Evolutionary conservation across 2,329 filamentous ascomycete genomes (phyloP).

Genomic region (Ophiobolus disseminans): DNA sequence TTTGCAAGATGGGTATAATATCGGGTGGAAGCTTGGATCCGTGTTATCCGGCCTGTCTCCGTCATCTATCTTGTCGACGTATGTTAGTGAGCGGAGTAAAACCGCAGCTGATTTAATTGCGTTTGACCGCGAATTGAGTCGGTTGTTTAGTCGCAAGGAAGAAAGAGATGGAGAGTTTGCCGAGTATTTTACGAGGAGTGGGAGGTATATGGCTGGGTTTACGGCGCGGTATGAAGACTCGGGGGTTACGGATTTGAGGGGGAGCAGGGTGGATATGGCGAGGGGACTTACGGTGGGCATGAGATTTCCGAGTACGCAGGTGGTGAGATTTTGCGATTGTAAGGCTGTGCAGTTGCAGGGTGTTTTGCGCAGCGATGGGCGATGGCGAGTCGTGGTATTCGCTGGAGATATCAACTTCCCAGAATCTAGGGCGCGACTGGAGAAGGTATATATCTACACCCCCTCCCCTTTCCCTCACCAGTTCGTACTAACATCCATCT

Average conservation of each 20-base stretch:
- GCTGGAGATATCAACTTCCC: conserved; percentile 51
- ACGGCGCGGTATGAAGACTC: conserved; percentile 63
- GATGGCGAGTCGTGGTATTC: conserved; percentile 62
- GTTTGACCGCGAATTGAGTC: conserved; percentile 63
- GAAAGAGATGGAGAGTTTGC: conserved; percentile 59
- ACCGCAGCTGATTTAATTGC: conserved; percentile 62
- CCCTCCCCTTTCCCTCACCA: conserved; percentile 1
- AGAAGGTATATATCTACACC: conserved; percentile 46
- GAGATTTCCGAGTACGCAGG: conserved; percentile 62
- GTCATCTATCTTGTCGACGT: conserved; percentile 64
- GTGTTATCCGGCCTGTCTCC: conserved; percentile 58
- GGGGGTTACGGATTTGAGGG: conserved; percentile 50
- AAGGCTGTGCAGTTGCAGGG: conserved; percentile 61
- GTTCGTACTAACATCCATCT: background rate
- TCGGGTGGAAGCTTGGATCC: conserved; percentile 63
- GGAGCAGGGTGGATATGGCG: conserved; percentile 47
- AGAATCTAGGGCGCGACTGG: conserved; percentile 38
- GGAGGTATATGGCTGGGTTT: conserved; percentile 67
- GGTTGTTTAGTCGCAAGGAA: conserved; percentile 59
- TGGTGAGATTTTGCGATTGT: conserved; percentile 67
- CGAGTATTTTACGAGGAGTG: conserved; percentile 64
- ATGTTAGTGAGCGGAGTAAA: conserved; percentile 64
- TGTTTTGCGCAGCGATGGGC: conserved; percentile 59
- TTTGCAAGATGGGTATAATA: conserved; percentile 66
- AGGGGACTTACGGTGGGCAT: conserved; percentile 54